phyloP scores from a whole-genome alignment of 1,284 basidiomycete species.

The Pseudozyma sp. region DNA sequence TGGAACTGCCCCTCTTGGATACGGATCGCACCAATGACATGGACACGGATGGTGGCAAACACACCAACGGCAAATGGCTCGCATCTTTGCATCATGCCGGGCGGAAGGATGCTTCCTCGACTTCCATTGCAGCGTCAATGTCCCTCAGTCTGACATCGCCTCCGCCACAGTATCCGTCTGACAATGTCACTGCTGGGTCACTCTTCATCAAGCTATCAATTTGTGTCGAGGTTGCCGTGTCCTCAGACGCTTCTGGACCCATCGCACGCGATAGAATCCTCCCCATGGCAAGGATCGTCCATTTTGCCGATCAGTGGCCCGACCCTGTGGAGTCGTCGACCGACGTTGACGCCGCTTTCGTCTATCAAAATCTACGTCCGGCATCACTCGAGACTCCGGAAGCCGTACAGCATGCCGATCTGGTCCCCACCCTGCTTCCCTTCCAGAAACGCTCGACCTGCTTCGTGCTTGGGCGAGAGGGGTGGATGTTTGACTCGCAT shows the following conservation, averaged over 20 bases:
- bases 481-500: slow-evolving; percentile 16
- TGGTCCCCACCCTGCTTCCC: slow-evolving; percentile 56
- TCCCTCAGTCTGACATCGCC: slow-evolving; percentile 10
- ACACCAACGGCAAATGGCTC: slow-evolving; percentile 45
- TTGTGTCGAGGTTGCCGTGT: slow-evolving; percentile 9
- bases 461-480: slow-evolving; percentile 63
- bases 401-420: slow-evolving; percentile 43
- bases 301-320: slow-evolving; percentile 25
- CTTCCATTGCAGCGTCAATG: neutral
- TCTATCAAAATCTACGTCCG: slow-evolving; percentile 47
- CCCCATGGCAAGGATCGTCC: slow-evolving; percentile 38
- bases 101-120: neutral
- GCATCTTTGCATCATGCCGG: slow-evolving; percentile 5
- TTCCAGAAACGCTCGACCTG: slow-evolving; percentile 60
- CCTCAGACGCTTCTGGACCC: neutral
- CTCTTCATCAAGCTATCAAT: slow-evolving; percentile 38
- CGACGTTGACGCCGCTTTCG: slow-evolving; percentile 43
- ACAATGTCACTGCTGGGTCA: slow-evolving; percentile 24
- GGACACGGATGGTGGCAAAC: slow-evolving; percentile 1
- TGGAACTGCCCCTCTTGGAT: slow-evolving; percentile 20
- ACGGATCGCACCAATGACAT: neutral
- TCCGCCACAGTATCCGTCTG: slow-evolving; percentile 13
- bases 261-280: slow-evolving; percentile 19
- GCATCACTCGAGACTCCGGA: slow-evolving; percentile 26
- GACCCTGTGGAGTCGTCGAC: neutral